Evolutionary conservation across 345 rosid genomes (phyloP).

Genomic region (Lagerstroemia speciosa): DNA sequence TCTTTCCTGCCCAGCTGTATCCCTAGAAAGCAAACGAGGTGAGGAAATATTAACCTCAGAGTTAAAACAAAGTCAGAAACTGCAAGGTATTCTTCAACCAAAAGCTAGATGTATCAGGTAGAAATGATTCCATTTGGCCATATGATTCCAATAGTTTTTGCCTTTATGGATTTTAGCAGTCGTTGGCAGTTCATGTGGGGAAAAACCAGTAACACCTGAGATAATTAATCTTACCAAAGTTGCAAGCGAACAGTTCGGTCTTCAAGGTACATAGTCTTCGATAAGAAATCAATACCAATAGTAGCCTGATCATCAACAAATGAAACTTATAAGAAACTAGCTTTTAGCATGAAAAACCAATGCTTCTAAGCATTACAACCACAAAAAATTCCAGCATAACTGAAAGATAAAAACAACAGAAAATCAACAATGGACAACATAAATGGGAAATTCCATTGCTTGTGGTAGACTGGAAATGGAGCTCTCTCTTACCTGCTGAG

Average conservation of each 20-base stretch:
- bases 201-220: not conserved
- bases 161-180: not conserved
- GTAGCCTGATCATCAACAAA: slow-evolving; percentile 52
- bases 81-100: not conserved
- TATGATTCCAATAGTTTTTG: not conserved
- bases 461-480: not conserved
- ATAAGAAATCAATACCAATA: slow-evolving; percentile 83
- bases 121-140: not conserved
- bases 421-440: not conserved
- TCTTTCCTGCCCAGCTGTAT: slow-evolving; percentile 96
- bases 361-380: not conserved
- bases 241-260: slow-evolving; percentile 90
- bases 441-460: not conserved
- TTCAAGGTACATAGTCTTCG: slow-evolving; percentile 92
- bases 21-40: slow-evolving; percentile 36
- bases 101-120: not conserved
- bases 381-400: not conserved
- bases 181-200: not conserved
- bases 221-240: slow-evolving; percentile 44
- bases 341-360: not conserved
- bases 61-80: not conserved
- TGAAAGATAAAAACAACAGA: not conserved
- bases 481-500: not conserved
- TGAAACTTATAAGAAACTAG: not conserved
- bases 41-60: not conserved